Conservation (phyloP, 1,284 basidiomycete genomes). For the Fomitiporia mediterranea region DNA sequence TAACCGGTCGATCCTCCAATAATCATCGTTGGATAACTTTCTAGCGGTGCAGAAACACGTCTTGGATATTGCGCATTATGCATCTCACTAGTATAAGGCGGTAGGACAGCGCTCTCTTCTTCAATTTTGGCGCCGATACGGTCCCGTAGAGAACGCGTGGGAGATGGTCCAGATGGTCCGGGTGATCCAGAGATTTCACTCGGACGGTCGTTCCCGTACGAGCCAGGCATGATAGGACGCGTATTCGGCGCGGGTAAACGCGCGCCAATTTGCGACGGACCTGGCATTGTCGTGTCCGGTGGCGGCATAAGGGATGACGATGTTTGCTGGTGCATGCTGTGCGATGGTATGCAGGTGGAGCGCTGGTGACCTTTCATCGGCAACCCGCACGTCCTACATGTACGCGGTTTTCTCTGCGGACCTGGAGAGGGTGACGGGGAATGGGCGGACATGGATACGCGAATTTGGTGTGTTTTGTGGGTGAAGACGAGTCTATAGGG, state of each 20-base stretch:
- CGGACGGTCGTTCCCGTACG: constrained; percentile 10
- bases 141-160: constrained; percentile 9
- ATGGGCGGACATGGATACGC: constrained; percentile 4
- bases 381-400: constrained; percentile 18
- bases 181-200: constrained; percentile 14
- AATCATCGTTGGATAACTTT: constrained; percentile 12
- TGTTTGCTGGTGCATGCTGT: background rate
- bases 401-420: constrained; percentile 10
- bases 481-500: background rate
- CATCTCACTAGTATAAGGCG: background rate
- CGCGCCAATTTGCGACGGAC: background rate
- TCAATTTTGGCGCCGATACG: constrained; percentile 21
- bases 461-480: background rate
- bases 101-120: constrained; percentile 4
- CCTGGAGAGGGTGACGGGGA: constrained; percentile 12
- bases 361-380: constrained; percentile 22
- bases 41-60: constrained; percentile 16
- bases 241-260: background rate
- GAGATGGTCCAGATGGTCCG: background rate
- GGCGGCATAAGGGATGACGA: constrained; percentile 3
- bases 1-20: background rate
- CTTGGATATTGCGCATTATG: background rate
- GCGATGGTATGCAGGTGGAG: constrained; percentile 3
- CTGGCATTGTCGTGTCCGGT: constrained; percentile 4
- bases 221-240: constrained; percentile 15